Base-by-base conservation (phyloP, 2,329 filamentous ascomycete species). In the Hypoxylon sp. region DNA sequence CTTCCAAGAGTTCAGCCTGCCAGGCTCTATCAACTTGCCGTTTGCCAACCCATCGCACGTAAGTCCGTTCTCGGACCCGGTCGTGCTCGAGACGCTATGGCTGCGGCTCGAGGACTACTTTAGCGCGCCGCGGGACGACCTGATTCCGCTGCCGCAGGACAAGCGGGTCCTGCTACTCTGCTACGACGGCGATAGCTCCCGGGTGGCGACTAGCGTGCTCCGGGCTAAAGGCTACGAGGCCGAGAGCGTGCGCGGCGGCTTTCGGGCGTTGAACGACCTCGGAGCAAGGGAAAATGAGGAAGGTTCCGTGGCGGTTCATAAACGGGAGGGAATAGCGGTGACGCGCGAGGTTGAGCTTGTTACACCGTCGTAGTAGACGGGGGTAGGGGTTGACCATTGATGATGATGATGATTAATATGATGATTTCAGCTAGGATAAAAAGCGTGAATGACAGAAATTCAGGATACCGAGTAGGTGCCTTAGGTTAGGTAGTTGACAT, bases 141-240 rank as follows among this genome's bases (percentile, higher is more conserved):
- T 76, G 0, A 19, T 66, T 20, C 34, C 57, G 1, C 59, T 72
- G 8, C 59, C 80, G 1, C 44, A 62, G 6, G 74, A 67, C 3
- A 78, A 76, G 56, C 76, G 77, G 5, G 70, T 84, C 11, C 68
- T 87, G 10, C 68, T 86, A 8, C 70, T 84, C 8, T 87, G 84
- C 70, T 86, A 86, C 53, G 76, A 84, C 48, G 85, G 85, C 2
- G 83, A 87, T 59, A 83, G 80, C 28, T 78, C 84, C 4, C 78
- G 85, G 0, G 79, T 87, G 4, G 85, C 84, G 2, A 82, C 82
- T 2, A 85, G 83, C 55, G 79, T 87, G 2, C 70, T 87, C 49
- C 77, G 84, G 4, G 83, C 82, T 0, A 84, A 82, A 64, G 83
- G 81, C 0, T 74, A 80, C 22, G 76, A 79, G 58, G 81, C 82